These are phyloP conservation scores for Grigorovia humatica DNA, from an alignment of 805 yeast genomes.

Conservation along the genomic window DNA sequence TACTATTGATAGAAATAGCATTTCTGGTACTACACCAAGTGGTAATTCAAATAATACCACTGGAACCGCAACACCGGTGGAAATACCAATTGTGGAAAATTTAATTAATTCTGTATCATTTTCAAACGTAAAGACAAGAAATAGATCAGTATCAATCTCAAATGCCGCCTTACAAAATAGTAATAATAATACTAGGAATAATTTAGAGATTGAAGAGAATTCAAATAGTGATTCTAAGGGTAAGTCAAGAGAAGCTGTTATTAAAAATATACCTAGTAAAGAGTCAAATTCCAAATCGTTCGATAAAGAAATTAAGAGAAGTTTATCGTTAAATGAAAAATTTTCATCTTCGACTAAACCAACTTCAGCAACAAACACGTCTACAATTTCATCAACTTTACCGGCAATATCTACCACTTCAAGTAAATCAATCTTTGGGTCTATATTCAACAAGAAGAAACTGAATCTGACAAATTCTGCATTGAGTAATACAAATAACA, in stretches of 20 bases:
- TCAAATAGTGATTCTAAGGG: neutral
- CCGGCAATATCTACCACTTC: constrained; percentile 10
- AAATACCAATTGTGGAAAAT: neutral
- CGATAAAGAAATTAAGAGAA: neutral
- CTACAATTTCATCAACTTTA: neutral
- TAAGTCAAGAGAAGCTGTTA: too few species aligned
- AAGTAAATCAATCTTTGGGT: constrained; percentile 19
- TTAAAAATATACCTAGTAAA: too few species aligned
- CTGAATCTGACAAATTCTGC: constrained; percentile 9
- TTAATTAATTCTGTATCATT: neutral
- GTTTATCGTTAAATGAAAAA: neutral
- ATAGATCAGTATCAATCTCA: constrained; percentile 16
- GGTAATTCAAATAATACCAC: neutral
- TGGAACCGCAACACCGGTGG: neutral
- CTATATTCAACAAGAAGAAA: constrained; percentile 17
- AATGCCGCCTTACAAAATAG: constrained; percentile 10
- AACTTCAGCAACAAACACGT: neutral
- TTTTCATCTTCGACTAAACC: neutral
- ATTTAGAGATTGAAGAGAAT: neutral
- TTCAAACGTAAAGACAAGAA: constrained; percentile 4
- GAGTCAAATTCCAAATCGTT: neutral
- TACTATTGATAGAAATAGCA: too few species aligned
- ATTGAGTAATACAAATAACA: too few species aligned
- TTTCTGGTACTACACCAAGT: neutral
- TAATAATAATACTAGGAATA: neutral